Base-by-base conservation (phyloP, 2,329 filamentous ascomycete species). In the Aspergillus sp. region DNA sequence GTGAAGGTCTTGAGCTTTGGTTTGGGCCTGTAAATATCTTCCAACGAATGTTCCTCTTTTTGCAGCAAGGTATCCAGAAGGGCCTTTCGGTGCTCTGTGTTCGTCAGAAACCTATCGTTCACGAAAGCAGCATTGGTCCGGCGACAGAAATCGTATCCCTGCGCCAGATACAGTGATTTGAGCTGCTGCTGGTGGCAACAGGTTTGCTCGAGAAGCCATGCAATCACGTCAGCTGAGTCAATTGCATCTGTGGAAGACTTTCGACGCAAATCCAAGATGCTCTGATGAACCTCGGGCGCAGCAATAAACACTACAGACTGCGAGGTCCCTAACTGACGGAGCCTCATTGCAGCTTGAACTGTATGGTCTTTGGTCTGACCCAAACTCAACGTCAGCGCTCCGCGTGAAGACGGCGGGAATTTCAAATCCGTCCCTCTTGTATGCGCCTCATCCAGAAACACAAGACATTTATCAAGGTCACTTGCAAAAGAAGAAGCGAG, bases 331-430 rank as follows among this genome's bases (percentile, higher is more conserved):
- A 90, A 75, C 50, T 88, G 83, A 2, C 88, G 80, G 0, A 90
- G 71, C 58, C 88, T 76, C 87, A 90, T 90, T 0, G 87, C 86
- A 55, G 87, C 87, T 80, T 89, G 86, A 0, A 87, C 84, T 0
- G 83, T 81, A 11, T 84, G 79, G 56, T 88, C 86, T 59, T 89
- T 88, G 0, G 84, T 86, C 55, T 85, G 81, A 2, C 81, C 78
- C 0, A 84, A 74, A 0, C 82, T 83, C 0, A 88, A 71, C 0
- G 86, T 88, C 1, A 88, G 65, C 0, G 84, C 86, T 0, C 81
- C 86, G 0, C 58, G 63, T 0, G 83, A 80, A 1, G 67, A 2
- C 0, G 66, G 26, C 0, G 84, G 85, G 2, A 89, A 73, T 58
- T 83, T 84, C 2, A 89, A 69, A 62, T 89, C 86, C 0, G 83